Base-by-base conservation (phyloP, 2,329 filamentous ascomycete species). In the Penicillium sp. region DNA sequence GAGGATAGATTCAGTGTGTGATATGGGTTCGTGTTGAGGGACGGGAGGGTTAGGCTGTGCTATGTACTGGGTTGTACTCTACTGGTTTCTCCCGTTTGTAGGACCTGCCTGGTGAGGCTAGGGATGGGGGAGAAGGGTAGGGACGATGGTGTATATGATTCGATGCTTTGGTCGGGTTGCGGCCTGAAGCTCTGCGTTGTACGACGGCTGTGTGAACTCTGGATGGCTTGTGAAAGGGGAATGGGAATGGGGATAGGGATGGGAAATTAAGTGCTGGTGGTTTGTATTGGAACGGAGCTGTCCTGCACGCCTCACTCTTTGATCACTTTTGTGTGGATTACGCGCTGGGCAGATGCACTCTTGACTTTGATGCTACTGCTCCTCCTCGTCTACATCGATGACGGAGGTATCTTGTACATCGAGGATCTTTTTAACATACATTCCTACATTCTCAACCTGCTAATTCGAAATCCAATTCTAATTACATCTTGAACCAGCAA, bases 391-490 rank as follows among this genome's bases (percentile, higher is more conserved):
- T n/a, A n/a, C n/a, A 18, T 36, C 16, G 33, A 36, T 36, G 36
- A 39, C 36, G 36, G 13, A 42, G 39, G n/a, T n/a, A n/a, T n/a
- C n/a, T n/a, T n/a, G n/a, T n/a, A n/a, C n/a, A n/a, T n/a, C n/a
- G n/a, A n/a, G n/a, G n/a, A n/a, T 42, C 26, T 24, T 7, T n/a
- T n/a, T 19, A 11, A 39, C 18, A 39, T 39, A n/a, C 23, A 44
- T 44, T 18, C n/a, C 40, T 28, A 44, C 40, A 44, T 44, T 44
- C 40, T 44, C 40, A n/a, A 23, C 40, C n/a, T 18, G 26, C 40
- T 44, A n/a, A n/a, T n/a, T n/a, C n/a, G n/a, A n/a, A n/a, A n/a
- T 18, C 19, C 18, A 29, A 44, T 28, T 29, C 21, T 13, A 40
- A 40, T 40, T 40, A 40, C 37, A n/a, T 8, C 37, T 16, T 40